phyloP scores from a whole-genome alignment of 2,329 filamentous ascomycete genomes.

The Coniochaeta prunicola region DNA sequence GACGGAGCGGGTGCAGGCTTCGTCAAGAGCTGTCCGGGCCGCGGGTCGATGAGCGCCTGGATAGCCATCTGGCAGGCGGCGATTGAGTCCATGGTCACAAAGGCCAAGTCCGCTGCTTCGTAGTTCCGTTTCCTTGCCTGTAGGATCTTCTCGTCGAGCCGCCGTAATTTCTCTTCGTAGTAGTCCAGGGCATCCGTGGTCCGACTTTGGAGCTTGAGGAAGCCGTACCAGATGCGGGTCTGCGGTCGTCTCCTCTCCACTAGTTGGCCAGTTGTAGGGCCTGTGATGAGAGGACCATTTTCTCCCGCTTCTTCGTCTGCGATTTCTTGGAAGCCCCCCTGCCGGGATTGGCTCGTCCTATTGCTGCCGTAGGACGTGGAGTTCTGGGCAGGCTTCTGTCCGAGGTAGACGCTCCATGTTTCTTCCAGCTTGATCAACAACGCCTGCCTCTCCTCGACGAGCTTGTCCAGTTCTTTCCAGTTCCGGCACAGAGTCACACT shows the following conservation, averaged over 20 bases:
- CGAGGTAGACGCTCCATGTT: slow-evolving; percentile 73
- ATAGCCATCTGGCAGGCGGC: slow-evolving; percentile 92
- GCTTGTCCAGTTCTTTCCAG: slow-evolving; percentile 73
- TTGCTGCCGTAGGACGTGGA: not conserved
- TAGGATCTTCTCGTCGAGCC: slow-evolving; percentile 68
- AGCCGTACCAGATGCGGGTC: slow-evolving; percentile 71
- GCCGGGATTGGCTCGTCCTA: not conserved
- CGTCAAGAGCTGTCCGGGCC: slow-evolving; percentile 77
- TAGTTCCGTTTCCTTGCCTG: slow-evolving; percentile 69
- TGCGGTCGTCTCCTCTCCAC: slow-evolving; percentile 53
- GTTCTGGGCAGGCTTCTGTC: slow-evolving; percentile 34
- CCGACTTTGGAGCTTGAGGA: slow-evolving; percentile 61
- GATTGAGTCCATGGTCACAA: slow-evolving; percentile 96
- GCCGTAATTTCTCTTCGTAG: slow-evolving; percentile 77
- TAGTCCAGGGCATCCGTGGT: slow-evolving; percentile 89
- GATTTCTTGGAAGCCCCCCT: slow-evolving; percentile 17
- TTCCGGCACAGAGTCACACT: slow-evolving; percentile 79
- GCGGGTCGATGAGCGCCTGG: slow-evolving; percentile 86
- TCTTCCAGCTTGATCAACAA: slow-evolving; percentile 71
- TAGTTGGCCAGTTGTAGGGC: slow-evolving; percentile 27
- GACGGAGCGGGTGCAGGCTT: slow-evolving; percentile 81
- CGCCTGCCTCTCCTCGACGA: slow-evolving; percentile 60
- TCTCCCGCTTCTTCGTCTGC: slow-evolving; percentile 42
- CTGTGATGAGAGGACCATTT: slow-evolving; percentile 52
- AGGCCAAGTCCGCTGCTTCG: slow-evolving; percentile 73